Evolutionary conservation across 2,329 filamentous ascomycete genomes (phyloP).

Genomic region (Proliferodiscus dingleyae): DNA sequence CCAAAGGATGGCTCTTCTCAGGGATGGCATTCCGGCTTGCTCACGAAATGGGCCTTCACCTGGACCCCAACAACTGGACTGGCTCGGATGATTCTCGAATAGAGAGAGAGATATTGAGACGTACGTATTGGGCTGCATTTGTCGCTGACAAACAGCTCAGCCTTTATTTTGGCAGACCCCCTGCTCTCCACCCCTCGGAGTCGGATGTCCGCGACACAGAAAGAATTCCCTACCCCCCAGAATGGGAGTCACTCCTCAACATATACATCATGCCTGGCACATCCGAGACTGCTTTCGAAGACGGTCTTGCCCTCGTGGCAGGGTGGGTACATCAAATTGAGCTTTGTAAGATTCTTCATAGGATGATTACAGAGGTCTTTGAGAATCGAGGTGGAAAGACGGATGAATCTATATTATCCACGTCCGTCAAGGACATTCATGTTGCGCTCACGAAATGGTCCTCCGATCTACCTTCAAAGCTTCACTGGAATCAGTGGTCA

Average conservation of each 20-base stretch:
- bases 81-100: constrained; percentile 35
- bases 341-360: constrained; percentile 44
- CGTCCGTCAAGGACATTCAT: constrained; percentile 42
- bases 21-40: constrained; percentile 48
- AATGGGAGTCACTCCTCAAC: constrained; percentile 43
- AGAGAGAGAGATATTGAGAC: constrained; percentile 44
- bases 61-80: constrained; percentile 47
- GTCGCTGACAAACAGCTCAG: constrained; percentile 47
- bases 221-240: constrained; percentile 44
- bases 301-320: constrained; percentile 40
- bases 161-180: constrained; percentile 46
- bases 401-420: constrained; percentile 38
- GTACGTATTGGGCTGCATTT: constrained; percentile 48
- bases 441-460: constrained; percentile 44
- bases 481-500: constrained; percentile 49
- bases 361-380: constrained; percentile 46
- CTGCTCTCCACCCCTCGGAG: constrained; percentile 44
- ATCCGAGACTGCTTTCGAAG: constrained; percentile 43
- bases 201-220: constrained; percentile 46
- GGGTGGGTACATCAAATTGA: constrained; percentile 44
- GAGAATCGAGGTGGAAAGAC: constrained; percentile 42
- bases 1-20: constrained; percentile 48
- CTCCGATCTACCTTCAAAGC: constrained; percentile 39
- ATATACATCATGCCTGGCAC: constrained; percentile 42
- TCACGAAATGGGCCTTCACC: constrained; percentile 48